Percentiles rank a stretch among this genome's conserved stretches.
Conservation (phyloP, 2,329 filamentous ascomycete species). For the Microthyrium microscopicum region DNA sequence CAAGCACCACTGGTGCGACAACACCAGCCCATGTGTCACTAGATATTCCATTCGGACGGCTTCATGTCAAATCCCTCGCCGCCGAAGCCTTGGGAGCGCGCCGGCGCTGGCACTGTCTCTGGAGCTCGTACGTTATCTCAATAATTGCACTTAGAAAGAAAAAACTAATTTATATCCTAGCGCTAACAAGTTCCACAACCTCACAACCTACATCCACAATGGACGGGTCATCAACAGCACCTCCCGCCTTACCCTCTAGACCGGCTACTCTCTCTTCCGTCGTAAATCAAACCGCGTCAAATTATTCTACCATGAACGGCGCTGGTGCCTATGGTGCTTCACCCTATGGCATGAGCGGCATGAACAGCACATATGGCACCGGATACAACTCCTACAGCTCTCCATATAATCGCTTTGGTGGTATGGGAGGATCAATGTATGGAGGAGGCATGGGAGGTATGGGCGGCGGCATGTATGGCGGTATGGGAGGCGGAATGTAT, state of each 20-base stretch:
- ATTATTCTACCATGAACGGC: conserved; percentile 51
- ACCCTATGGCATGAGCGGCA: conserved; percentile 26
- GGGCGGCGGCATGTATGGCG: conserved; percentile 16
- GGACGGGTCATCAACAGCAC: conserved; percentile 18
- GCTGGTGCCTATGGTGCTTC: conserved; percentile 33
- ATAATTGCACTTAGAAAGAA: too few species aligned
- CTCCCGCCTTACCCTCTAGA: conserved; percentile 62
- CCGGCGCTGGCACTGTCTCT: conserved; percentile 46
- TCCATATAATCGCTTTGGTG: conserved; percentile 36
- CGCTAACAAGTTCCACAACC: conserved; percentile 23
- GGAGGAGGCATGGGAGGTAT: conserved; percentile 18
- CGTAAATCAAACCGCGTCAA: conserved; percentile 76
- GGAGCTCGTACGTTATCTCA: too few species aligned
- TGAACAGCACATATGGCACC: conserved; percentile 14
- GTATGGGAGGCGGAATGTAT: conserved; percentile 24
- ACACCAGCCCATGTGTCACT: too few species aligned
- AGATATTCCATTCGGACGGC: too few species aligned
- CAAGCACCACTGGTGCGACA: too few species aligned
- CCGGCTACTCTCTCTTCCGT: conserved; percentile 62
- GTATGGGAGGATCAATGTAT: conserved; percentile 29
- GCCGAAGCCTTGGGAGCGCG: conserved; percentile 92
- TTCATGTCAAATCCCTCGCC: too few species aligned
- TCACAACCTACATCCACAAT: conserved; percentile 25
- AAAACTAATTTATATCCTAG: background rate
- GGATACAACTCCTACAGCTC: conserved; percentile 37